phyloP scores from a whole-genome alignment of 306 rosid genomes.

The Clitoria ternatea region DNA sequence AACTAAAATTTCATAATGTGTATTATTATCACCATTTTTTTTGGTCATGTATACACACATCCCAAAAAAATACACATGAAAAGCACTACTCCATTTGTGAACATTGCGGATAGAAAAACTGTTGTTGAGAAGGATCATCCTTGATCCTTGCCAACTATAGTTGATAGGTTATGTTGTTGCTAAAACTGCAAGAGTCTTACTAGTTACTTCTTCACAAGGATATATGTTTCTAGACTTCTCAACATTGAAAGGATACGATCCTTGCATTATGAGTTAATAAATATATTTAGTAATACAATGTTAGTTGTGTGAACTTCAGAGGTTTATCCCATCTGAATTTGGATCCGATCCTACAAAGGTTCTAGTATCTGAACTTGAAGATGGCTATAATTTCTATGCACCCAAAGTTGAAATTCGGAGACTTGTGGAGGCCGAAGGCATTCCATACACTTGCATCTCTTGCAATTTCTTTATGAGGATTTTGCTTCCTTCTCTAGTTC shows the following conservation, averaged over 20 bases:
- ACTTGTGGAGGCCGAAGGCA: slow-evolving; percentile 57
- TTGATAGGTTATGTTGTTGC: background rate
- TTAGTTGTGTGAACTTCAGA: slow-evolving; percentile 38
- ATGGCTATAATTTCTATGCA: slow-evolving; percentile 47
- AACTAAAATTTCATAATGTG: too few species aligned
- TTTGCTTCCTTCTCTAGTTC: slow-evolving; percentile 70
- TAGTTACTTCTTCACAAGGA: background rate
- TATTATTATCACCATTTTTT: too few species aligned
- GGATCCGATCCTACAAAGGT: slow-evolving; percentile 70
- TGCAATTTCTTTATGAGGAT: slow-evolving; percentile 62
- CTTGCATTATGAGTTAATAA: background rate
- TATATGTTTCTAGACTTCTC: slow-evolving; percentile 3
- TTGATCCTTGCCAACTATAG: background rate
- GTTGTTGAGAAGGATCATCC: background rate
- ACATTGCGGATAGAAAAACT: too few species aligned
- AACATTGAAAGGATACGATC: background rate
- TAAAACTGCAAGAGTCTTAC: background rate
- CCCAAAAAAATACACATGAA: too few species aligned
- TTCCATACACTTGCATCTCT: slow-evolving; percentile 59
- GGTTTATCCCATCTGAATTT: slow-evolving; percentile 77
- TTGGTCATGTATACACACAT: too few species aligned
- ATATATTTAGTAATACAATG: background rate
- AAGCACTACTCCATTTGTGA: too few species aligned
- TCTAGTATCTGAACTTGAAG: slow-evolving; percentile 40
- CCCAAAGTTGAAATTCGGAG: slow-evolving; percentile 63